A percentile compares a stretch with the other conserved stretches of the same genome.
phyloP scores from a whole-genome alignment of 306 rosid species.

The Luffa acutangula region DNA sequence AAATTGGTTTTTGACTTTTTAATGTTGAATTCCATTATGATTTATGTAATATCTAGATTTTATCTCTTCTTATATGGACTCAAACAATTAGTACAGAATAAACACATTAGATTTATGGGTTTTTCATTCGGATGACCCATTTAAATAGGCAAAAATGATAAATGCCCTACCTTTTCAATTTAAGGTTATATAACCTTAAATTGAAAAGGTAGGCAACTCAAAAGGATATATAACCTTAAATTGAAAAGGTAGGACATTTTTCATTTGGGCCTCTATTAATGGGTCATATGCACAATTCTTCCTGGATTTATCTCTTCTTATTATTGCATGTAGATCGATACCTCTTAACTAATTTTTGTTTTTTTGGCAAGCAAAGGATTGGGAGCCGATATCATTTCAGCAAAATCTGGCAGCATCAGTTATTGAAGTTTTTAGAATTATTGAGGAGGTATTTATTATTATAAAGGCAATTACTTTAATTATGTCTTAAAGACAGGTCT shows the following conservation, averaged over 20 bases:
- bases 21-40: neutral
- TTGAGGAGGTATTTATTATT: slow-evolving; percentile 37
- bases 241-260: no score
- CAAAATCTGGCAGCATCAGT: slow-evolving; percentile 41
- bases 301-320: neutral
- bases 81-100: neutral
- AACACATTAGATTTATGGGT: neutral
- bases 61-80: neutral
- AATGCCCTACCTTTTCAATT: no score
- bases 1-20: neutral
- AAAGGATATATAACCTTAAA: no score
- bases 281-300: no score
- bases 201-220: no score
- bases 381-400: slow-evolving; percentile 51
- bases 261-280: no score
- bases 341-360: neutral
- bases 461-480: neutral
- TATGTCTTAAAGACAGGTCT: neutral
- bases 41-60: neutral
- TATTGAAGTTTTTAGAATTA: slow-evolving; percentile 43
- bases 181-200: no score
- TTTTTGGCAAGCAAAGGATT: slow-evolving; percentile 25
- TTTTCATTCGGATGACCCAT: no score
- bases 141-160: no score
- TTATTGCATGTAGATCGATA: neutral